These are phyloP conservation scores for Chytriomyces sp. DNA, from an alignment of 192 early-diverging fungal species.

Conservation along the genomic window DNA sequence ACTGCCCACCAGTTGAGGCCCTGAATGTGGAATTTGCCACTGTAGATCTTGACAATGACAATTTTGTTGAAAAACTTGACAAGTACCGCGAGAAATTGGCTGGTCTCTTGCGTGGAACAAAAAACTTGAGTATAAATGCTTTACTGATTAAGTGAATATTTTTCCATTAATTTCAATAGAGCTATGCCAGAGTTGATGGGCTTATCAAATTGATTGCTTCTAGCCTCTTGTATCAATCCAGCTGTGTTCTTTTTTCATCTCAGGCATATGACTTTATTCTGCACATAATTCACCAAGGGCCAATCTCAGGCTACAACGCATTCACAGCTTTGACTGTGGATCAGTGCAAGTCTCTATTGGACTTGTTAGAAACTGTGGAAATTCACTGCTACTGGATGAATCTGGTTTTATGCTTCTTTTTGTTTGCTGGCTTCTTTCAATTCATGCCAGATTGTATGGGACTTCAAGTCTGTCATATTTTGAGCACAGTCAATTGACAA, in stretches of 20 bases:
- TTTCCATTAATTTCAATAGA: not conserved
- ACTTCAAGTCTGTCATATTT: too few species aligned
- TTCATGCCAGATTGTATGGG: too few species aligned
- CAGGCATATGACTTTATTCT: not conserved
- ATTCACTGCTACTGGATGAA: constrained; percentile 2
- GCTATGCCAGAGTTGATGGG: not conserved
- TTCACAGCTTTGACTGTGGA: not conserved
- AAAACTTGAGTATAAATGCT: not conserved
- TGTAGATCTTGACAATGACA: not conserved
- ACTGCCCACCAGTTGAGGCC: not conserved
- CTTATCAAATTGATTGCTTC: not conserved
- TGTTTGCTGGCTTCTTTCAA: not conserved
- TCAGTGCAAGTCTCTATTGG: not conserved
- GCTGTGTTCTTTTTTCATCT: not conserved
- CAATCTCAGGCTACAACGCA: not conserved
- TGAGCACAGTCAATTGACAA: too few species aligned
- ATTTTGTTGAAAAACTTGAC: not conserved
- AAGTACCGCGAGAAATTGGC: not conserved
- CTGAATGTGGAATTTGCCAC: not conserved
- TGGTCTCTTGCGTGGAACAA: not conserved
- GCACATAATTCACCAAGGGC: not conserved
- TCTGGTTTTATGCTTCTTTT: not conserved
- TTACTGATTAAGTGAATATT: not conserved
- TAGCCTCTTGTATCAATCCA: not conserved
- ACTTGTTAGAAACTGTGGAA: not conserved